phyloP scores from a whole-genome alignment of 2,329 filamentous ascomycete species.

The Stromatinia cepivora region DNA sequence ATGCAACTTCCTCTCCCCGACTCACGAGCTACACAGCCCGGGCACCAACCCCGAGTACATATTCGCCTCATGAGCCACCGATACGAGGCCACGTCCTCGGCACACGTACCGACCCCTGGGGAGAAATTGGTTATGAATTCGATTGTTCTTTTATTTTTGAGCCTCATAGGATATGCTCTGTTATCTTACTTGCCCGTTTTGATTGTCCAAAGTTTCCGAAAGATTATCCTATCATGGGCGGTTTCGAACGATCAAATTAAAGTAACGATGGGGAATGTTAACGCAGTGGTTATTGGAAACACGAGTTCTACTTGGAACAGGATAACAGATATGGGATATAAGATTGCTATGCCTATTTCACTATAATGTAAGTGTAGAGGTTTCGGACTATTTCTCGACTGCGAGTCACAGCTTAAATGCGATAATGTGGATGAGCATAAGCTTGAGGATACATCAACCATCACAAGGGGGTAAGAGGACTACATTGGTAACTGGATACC shows the following conservation, averaged over 20 bases:
- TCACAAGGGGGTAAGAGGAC: not conserved
- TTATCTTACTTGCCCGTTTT: conserved; percentile 22
- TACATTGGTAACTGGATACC: not conserved
- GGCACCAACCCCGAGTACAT: not conserved
- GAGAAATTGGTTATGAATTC: conserved; percentile 47
- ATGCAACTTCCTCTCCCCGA: not conserved
- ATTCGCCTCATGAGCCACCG: conserved; percentile 40
- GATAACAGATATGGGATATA: not conserved
- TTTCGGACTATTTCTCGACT: not conserved
- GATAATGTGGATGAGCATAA: not conserved
- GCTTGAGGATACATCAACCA: not conserved
- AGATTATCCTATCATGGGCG: conserved; percentile 23
- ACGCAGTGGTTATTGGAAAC: not conserved
- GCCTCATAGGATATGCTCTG: conserved; percentile 21
- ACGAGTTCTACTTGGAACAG: conserved; percentile 15
- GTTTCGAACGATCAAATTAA: conserved; percentile 14
- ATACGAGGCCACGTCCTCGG: conserved; percentile 49
- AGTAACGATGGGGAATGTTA: not conserved
- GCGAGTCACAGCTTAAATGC: not conserved
- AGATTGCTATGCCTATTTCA: not conserved
- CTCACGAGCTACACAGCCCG: not conserved
- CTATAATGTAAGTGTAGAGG: conserved; percentile 2
- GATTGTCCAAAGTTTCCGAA: conserved; percentile 7
- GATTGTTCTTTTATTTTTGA: conserved; percentile 39
- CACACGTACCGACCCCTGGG: conserved; percentile 46